Base-by-base conservation (phyloP, 2,329 filamentous ascomycete species). In the Meredithiella fracta region DNA sequence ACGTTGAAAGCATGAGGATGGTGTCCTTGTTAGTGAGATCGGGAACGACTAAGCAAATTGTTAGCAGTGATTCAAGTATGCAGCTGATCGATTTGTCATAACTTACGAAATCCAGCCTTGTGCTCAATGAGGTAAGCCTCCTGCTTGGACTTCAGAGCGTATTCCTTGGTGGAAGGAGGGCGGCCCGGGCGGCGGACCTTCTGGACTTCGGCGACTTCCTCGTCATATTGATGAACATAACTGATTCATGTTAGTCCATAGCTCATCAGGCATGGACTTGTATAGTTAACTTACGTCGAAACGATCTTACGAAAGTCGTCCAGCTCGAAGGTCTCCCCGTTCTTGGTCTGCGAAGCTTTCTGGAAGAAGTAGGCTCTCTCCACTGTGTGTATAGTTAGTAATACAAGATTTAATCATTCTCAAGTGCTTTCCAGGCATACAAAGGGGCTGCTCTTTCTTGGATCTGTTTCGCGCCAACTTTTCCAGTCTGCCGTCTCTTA, bases 401-500 rank as follows among this genome's bases (percentile, higher is more conserved):
- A 15, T 44, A 44, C 8, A 3, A 15, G 7, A 20, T 14, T 38
- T 38, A 15, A 20, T 9, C 23, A 8, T 17, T 29, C 1, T 23
- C 17, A 23, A n/a, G 2, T 8, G 8, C 44, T 54, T 42, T 22
- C n/a, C 14, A 44, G n/a, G 67, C 76, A 57, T 71, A 92, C 88
- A 67, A 63, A 87, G 79, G 22, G 82, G 80, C 64, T 83, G 78
- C 65, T 94, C 87, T 60, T 78, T 79, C 68, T 84, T 92, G 63
- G 77, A 77, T 63, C 86, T 78, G 38, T 81, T 73, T n/a, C 78
- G 71, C 22, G 81, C 77, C 56, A 90, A 72, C 66, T 83, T 85
- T 62, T 80, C 80, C 37, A 98, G 75, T 65, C 86, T 86, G 63
- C 92, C 83, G 64, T 96, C 90, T 68, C 92, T 78, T 60, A 83